A percentile compares a stretch with the other conserved stretches of the same genome.
Conservation (phyloP, 2,329 filamentous ascomycete species). For the Penicillium sp. region DNA sequence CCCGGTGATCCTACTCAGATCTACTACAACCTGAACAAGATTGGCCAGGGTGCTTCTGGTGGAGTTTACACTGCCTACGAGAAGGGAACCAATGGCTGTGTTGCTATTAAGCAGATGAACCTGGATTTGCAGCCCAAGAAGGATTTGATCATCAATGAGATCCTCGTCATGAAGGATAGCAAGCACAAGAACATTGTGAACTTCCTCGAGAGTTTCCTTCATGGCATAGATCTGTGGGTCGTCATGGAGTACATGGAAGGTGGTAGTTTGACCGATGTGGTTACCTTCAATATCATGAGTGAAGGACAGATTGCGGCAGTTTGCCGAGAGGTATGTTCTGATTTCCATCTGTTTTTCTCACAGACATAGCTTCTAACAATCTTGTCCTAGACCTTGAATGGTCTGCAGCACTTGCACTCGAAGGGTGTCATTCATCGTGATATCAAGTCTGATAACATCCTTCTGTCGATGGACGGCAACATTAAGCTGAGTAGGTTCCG, state of each 20-base stretch:
- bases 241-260: slow-evolving; percentile 99
- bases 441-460: slow-evolving; percentile 98
- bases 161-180: slow-evolving; percentile 98
- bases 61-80: slow-evolving; percentile 93
- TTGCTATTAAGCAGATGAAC: slow-evolving; percentile 99
- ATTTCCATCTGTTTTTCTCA: not conserved
- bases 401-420: slow-evolving; percentile 89
- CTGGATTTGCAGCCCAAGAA: slow-evolving; percentile 98
- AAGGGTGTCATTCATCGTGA: slow-evolving; percentile 98
- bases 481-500: slow-evolving; percentile 83
- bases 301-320: slow-evolving; percentile 96
- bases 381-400: slow-evolving; percentile 63
- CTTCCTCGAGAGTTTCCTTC: slow-evolving; percentile 94
- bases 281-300: slow-evolving; percentile 99
- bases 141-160: slow-evolving; percentile 98
- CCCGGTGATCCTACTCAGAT: slow-evolving; percentile 82
- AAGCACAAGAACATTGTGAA: slow-evolving; percentile 98
- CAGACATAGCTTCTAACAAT: slow-evolving; percentile 16
- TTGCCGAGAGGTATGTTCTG: slow-evolving; percentile 66
- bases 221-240: slow-evolving; percentile 89
- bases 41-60: slow-evolving; percentile 93
- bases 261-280: slow-evolving; percentile 92
- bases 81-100: slow-evolving; percentile 73
- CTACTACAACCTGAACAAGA: slow-evolving; percentile 85
- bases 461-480: slow-evolving; percentile 86